phyloP scores from a whole-genome alignment of 2,329 filamentous ascomycete genomes.

The Pyricularia sp. region DNA sequence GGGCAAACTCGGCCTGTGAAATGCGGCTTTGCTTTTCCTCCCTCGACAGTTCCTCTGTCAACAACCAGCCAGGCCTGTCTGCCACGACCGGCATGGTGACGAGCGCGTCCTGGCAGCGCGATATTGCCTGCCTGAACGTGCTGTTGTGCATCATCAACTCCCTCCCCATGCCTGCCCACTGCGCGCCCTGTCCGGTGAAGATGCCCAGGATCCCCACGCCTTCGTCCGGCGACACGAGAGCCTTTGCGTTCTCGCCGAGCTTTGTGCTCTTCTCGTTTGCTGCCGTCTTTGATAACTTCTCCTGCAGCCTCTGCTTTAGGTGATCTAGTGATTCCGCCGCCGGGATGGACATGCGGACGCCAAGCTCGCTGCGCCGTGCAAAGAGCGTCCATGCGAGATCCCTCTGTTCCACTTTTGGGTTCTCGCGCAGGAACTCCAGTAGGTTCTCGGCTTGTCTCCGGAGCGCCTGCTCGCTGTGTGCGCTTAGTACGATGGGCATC shows the following conservation, averaged over 20 bases:
- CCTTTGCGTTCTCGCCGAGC: background rate
- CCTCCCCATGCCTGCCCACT: slow-evolving; percentile 28
- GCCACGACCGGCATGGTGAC: slow-evolving; percentile 10
- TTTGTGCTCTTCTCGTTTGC: background rate
- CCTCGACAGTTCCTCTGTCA: slow-evolving; percentile 22
- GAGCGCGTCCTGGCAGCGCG: slow-evolving; percentile 13
- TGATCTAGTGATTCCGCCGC: background rate
- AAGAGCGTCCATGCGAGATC: background rate
- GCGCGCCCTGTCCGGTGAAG: slow-evolving; percentile 28
- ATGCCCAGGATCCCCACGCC: slow-evolving; percentile 18
- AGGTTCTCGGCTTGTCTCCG: background rate
- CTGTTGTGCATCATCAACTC: slow-evolving; percentile 19
- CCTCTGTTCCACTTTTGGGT: background rate
- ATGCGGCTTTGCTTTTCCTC: slow-evolving; percentile 20
- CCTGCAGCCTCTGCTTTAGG: background rate
- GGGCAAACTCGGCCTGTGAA: slow-evolving; percentile 21
- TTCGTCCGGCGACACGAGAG: slow-evolving; percentile 5
- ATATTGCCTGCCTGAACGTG: slow-evolving; percentile 19
- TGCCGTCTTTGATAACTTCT: background rate
- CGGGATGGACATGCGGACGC: background rate
- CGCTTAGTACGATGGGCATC: background rate
- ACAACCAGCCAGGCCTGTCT: slow-evolving; percentile 18
- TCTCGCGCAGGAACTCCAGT: background rate
- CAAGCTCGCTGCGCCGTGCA: background rate
- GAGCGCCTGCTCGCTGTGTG: background rate